Conservation (phyloP, 257 asterid genomes). For the Voacanga thouarsii region DNA sequence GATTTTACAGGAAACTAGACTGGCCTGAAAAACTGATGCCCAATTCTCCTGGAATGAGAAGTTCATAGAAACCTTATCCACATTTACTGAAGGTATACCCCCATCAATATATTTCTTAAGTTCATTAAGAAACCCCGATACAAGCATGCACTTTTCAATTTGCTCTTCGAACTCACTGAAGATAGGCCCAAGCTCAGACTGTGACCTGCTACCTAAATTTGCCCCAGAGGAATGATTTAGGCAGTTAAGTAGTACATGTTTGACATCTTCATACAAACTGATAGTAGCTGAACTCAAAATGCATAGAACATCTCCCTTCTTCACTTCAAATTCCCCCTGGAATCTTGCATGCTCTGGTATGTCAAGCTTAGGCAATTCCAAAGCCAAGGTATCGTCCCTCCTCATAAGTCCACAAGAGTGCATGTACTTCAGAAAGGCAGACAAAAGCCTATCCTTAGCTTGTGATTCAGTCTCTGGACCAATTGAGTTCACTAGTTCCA, state of each 20-base stretch:
- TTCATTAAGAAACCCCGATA: conserved; percentile 64
- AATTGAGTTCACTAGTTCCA: conserved; percentile 60
- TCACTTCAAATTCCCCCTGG: conserved; percentile 44
- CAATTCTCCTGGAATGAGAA: conserved; percentile 44
- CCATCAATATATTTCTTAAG: conserved; percentile 47
- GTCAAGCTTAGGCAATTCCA: conserved; percentile 40
- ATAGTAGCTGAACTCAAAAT: conserved; percentile 53
- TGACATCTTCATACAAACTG: conserved; percentile 59
- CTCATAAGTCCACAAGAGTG: conserved; percentile 47
- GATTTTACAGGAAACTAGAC: conserved; percentile 56
- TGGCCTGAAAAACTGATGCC: conserved; percentile 59
- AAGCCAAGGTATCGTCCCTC: conserved; percentile 37
- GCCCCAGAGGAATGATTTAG: conserved; percentile 44
- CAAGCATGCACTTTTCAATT: conserved; percentile 71
- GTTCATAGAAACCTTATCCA: conserved; percentile 34
- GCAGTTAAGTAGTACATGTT: conserved; percentile 41
- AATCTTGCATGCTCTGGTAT: conserved; percentile 32
- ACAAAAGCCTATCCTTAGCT: conserved; percentile 67
- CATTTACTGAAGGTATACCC: conserved; percentile 33
- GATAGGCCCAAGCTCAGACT: conserved; percentile 56
- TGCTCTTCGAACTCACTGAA: conserved; percentile 71
- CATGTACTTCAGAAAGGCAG: conserved; percentile 61
- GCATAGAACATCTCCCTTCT: conserved; percentile 42
- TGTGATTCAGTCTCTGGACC: conserved; percentile 71
- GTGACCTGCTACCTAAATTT: conserved; percentile 33